Conservation (phyloP, 176 grass and related monocot genomes). For the Elaeis guineensis region DNA sequence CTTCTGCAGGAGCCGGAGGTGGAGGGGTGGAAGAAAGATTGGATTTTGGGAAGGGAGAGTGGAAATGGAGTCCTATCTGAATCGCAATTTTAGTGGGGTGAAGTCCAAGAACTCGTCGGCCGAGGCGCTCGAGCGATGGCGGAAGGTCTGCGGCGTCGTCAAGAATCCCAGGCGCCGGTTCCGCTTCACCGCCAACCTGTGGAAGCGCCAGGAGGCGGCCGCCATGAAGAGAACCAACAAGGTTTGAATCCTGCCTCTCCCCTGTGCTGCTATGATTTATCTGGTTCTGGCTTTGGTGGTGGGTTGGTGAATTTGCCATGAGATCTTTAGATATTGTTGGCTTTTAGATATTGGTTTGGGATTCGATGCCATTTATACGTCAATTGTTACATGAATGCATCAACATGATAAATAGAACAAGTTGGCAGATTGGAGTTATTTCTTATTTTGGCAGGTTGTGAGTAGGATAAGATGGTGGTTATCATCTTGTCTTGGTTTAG, state of each 20-base stretch:
- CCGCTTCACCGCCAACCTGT: slow-evolving; percentile 81
- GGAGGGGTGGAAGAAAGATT: not conserved
- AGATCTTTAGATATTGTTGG: too few species aligned
- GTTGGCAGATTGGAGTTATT: too few species aligned
- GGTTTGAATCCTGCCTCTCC: slow-evolving; percentile 9
- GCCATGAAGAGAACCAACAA: slow-evolving; percentile 61
- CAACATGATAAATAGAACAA: too few species aligned
- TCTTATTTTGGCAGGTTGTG: too few species aligned
- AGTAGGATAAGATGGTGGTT: too few species aligned
- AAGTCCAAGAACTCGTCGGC: slow-evolving; percentile 42
- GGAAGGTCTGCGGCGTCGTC: slow-evolving; percentile 68
- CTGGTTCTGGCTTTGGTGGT: not conserved
- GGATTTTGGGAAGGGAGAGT: not conserved
- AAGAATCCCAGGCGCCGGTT: slow-evolving; percentile 96
- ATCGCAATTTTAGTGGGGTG: slow-evolving; percentile 4
- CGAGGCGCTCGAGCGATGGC: slow-evolving; percentile 84
- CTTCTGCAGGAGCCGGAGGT: not conserved
- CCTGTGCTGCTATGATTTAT: not conserved
- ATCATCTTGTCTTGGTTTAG: too few species aligned
- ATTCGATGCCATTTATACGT: too few species aligned
- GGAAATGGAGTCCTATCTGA: slow-evolving; percentile 10
- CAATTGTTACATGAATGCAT: too few species aligned
- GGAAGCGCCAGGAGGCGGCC: slow-evolving; percentile 63
- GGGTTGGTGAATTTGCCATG: not conserved
- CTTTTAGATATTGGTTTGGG: too few species aligned